Evolutionary conservation across 805 yeast genomes (phyloP), one percentile per base, ranked within the genome.

Genomic region (Kockiozyma suomiensis): DNA sequence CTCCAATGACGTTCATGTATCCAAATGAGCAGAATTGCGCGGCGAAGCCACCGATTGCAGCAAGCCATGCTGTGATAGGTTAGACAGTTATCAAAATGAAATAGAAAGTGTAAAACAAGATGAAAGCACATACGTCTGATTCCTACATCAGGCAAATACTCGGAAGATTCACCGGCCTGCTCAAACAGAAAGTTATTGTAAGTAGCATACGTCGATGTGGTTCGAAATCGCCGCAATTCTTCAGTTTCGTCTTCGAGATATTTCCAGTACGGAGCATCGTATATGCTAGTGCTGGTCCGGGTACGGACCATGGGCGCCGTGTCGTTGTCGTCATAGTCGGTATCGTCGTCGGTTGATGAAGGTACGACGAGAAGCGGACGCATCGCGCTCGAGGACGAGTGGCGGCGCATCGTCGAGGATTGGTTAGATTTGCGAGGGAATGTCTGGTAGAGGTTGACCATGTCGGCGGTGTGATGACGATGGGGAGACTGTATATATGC

Each of bases 21-120:
- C 96, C 96, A 69, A 87, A 82, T 1, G 82, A 78, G 53, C 82
- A 79, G 8, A 82, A 70, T 59, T 84, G 74, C 2, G 89, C 89
- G 30, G 82, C 70, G 65, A 83, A 82, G 0, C 85, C 79, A 1
- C 87, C 87, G 15, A 81, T 56, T 0, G 81, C 71, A 0, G 84
- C 82, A 6, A 80, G 78, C 70, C 85, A 75, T 76, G 88, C 86
- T 59, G 33, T 10, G 38, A 23, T 19, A 13, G 6, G 19, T 19
- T 45, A 12, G 28, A n/a, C n/a, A 21, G 25, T 2, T 25, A 4
- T 30, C 37, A 12, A 28, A 10, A n/a, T 33, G n/a, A 38, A 19
- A 21, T 17, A 6, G 19, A 25, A 17, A 8, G 2, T 28, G 17
- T 32, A 40, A 26, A 40, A 3, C 7, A 30, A 45, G 32, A 28